Evolutionary conservation across 306 rosid species (phyloP).

Genomic region (Vicia sativa): DNA sequence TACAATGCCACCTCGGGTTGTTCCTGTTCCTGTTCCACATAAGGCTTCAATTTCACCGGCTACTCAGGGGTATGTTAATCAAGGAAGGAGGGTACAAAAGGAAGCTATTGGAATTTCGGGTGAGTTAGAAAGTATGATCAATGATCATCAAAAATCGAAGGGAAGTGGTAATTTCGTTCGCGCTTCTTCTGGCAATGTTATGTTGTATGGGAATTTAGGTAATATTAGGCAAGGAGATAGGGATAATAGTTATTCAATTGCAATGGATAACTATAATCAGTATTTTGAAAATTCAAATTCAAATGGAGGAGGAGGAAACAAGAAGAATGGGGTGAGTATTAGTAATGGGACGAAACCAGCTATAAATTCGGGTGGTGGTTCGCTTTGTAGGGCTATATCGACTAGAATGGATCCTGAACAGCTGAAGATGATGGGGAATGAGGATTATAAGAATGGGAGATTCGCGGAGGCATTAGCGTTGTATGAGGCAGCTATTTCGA

Average conservation of each 20-base stretch:
- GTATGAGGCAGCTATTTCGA: constrained; percentile 84
- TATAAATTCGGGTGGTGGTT: constrained; percentile 8
- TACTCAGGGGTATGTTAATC: constrained; percentile 57
- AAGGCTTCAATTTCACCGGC: constrained; percentile 24
- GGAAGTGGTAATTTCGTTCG: constrained; percentile 64
- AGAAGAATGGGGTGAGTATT: constrained; percentile 1
- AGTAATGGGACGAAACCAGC: constrained; percentile 27
- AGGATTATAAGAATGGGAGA: constrained; percentile 84
- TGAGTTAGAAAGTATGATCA: constrained; percentile 78
- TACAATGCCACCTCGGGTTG: background rate
- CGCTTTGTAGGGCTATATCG: constrained; percentile 75
- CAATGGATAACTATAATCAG: constrained; percentile 44
- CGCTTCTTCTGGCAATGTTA: constrained; percentile 84
- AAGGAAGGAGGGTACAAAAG: constrained; percentile 65
- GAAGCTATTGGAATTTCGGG: constrained; percentile 80
- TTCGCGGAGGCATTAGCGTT: constrained; percentile 85
- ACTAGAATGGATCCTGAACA: constrained; percentile 90
- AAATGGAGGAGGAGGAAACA: constrained; percentile 31
- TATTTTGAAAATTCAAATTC: background rate
- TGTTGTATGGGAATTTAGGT: constrained; percentile 75
- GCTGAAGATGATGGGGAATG: constrained; percentile 87
- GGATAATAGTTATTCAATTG: constrained; percentile 32
- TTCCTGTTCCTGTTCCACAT: background rate
- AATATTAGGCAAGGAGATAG: constrained; percentile 60
- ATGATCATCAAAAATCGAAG: constrained; percentile 62